These are phyloP conservation scores for Chlorella sorokiniana DNA, from an alignment of 139 green algal genomes.

Conservation along the genomic window DNA sequence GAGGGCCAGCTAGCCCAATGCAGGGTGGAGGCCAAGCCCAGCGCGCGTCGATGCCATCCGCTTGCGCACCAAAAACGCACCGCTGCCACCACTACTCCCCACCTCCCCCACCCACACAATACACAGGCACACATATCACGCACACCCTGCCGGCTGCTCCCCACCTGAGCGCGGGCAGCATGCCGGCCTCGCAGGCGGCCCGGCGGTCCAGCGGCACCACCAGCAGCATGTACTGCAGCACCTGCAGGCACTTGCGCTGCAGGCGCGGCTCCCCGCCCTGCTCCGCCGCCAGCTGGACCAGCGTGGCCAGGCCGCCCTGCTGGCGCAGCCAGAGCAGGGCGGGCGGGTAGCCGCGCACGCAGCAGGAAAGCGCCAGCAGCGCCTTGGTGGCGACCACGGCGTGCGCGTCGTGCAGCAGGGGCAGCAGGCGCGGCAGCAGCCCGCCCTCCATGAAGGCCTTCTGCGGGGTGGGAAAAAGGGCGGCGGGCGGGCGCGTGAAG, in stretches of 20 bases:
- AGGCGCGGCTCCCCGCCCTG: constrained; percentile 23
- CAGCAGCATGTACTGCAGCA: constrained; percentile 54
- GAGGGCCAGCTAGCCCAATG: background rate
- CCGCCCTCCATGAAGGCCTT: constrained; percentile 74
- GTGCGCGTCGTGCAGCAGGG: constrained; percentile 51
- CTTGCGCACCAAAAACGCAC: too few species aligned
- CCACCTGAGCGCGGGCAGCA: background rate
- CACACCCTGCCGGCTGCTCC: too few species aligned
- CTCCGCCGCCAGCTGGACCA: constrained; percentile 26
- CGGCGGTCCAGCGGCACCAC: constrained; percentile 24
- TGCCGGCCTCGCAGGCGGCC: constrained; percentile 10
- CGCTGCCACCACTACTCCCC: too few species aligned
- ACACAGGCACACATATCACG: too few species aligned
- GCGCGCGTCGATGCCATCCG: too few species aligned
- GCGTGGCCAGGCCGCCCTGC: background rate
- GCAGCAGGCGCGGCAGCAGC: constrained; percentile 61
- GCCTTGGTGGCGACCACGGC: background rate
- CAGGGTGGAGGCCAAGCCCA: too few species aligned
- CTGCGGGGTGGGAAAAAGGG: background rate
- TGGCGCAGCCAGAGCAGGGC: constrained; percentile 14
- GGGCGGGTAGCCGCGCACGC: constrained; percentile 26
- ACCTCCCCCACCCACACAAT: too few species aligned
- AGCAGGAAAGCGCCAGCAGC: background rate
- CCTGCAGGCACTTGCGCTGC: constrained; percentile 58
- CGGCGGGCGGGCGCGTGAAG: background rate